Evolutionary conservation across 805 yeast genomes (phyloP).

Genomic region (Wickerhamiella australiensis): DNA sequence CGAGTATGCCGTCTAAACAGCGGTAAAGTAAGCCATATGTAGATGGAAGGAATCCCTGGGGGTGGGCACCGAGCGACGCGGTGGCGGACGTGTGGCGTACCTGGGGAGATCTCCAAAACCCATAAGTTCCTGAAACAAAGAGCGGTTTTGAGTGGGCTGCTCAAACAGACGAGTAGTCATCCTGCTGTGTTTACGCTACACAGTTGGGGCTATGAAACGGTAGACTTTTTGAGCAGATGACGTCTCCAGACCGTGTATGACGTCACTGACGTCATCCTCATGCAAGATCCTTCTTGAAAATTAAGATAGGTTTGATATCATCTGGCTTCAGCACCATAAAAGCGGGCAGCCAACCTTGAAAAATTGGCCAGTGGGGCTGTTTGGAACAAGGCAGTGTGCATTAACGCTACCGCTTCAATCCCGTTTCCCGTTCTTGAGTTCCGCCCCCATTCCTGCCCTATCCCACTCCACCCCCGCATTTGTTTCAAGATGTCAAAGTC

Average conservation of each 20-base stretch:
- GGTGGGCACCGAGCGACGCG: too few relatives aligned
- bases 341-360: background rate
- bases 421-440: background rate
- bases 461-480: background rate
- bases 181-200: background rate
- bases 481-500: background rate
- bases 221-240: background rate
- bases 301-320: slow-evolving; percentile 1
- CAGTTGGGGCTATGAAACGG: slow-evolving; percentile 1
- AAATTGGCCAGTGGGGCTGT: background rate
- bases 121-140: background rate
- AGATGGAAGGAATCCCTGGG: too few relatives aligned
- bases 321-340: background rate
- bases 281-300: background rate
- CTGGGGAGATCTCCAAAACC: too few relatives aligned
- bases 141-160: too few relatives aligned
- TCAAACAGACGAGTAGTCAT: background rate
- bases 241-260: background rate
- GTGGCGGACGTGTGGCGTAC: too few relatives aligned
- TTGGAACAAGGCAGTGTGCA: background rate
- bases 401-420: background rate
- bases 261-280: background rate
- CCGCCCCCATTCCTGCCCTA: background rate
- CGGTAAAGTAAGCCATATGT: too few relatives aligned
- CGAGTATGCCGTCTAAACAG: too few relatives aligned